A percentile compares a stretch with the other conserved stretches of the same genome.
Conservation (phyloP, 768 basidiomycete genomes). For the Kwoniella heveanensis region DNA sequence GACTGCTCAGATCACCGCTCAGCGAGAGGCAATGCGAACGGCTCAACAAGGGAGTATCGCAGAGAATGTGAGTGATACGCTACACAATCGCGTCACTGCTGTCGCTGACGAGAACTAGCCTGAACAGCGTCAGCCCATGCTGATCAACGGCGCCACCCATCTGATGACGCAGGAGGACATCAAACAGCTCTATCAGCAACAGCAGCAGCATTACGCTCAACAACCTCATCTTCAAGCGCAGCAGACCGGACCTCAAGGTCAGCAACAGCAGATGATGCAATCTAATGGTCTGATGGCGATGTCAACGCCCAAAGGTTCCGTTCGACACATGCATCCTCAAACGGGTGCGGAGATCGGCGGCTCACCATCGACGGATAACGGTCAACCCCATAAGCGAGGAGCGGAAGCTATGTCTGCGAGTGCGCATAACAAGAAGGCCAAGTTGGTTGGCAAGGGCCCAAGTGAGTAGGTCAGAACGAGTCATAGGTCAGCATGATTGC, state of each 20-base stretch:
- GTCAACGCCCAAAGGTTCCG: constrained; percentile 10
- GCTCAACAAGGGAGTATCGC: not conserved
- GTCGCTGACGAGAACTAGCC: not conserved
- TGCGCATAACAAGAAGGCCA: constrained; percentile 18
- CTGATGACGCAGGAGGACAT: constrained; percentile 16
- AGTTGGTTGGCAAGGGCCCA: constrained; percentile 25
- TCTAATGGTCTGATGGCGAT: constrained; percentile 1
- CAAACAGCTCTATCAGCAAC: constrained; percentile 14
- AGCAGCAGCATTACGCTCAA: constrained; percentile 21
- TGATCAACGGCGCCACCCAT: not conserved
- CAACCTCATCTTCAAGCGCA: constrained; percentile 14
- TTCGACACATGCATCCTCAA: not conserved
- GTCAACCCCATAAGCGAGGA: constrained; percentile 21
- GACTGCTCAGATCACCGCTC: constrained; percentile 25
- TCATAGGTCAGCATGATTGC: no score
- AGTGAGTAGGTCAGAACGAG: constrained; percentile 25
- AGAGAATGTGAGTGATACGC: not conserved
- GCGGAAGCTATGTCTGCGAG: constrained; percentile 17
- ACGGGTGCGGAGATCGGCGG: not conserved
- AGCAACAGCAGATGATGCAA: constrained; percentile 15
- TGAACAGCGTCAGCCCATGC: constrained; percentile 3
- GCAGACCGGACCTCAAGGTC: not conserved
- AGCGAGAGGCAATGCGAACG: constrained; percentile 2
- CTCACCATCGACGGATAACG: constrained; percentile 9
- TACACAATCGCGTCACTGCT: not conserved